phyloP scores from a whole-genome alignment of 441 rosid genomes.

The Mallotus japonicus region DNA sequence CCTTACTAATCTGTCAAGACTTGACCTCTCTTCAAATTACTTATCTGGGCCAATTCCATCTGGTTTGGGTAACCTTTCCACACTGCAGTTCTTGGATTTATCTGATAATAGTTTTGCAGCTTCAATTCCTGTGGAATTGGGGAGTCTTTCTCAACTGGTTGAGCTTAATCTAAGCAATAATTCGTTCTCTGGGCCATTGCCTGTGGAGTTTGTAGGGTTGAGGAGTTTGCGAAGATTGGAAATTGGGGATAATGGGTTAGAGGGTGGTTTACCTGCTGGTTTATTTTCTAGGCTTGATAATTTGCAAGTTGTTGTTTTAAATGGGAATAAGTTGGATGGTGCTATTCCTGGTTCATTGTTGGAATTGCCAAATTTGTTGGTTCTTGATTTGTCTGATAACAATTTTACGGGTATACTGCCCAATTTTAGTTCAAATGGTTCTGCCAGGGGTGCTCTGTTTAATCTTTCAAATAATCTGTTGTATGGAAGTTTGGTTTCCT shows the following conservation, averaged over 20 bases:
- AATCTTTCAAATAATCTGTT: conserved; percentile 71
- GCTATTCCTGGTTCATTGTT: conserved; percentile 43
- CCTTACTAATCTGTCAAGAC: conserved; percentile 45
- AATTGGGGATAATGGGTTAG: conserved; percentile 49
- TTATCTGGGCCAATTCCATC: conserved; percentile 60
- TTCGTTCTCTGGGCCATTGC: conserved; percentile 67
- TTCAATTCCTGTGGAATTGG: conserved; percentile 61
- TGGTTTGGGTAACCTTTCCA: conserved; percentile 39
- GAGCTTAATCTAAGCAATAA: conserved; percentile 78
- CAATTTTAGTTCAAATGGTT: conserved; percentile 30
- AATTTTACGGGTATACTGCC: conserved; percentile 66
- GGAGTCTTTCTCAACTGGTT: conserved; percentile 52
- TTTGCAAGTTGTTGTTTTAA: conserved; percentile 51
- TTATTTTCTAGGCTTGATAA: conserved; percentile 47
- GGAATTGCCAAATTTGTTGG: conserved; percentile 47
- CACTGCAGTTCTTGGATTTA: conserved; percentile 51
- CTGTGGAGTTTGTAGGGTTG: conserved; percentile 50
- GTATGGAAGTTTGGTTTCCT: conserved; percentile 55
- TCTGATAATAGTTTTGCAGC: conserved; percentile 63
- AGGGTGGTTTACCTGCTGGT: conserved; percentile 47
- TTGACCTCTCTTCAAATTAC: conserved; percentile 74
- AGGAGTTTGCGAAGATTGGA: conserved; percentile 49
- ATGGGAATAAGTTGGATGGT: conserved; percentile 52
- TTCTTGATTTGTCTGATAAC: conserved; percentile 68
- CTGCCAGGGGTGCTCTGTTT: conserved; percentile 33